These are phyloP conservation scores for Colletotrichum spaethianum DNA, from an alignment of 2,329 filamentous ascomycete genomes.

Conservation along the genomic window DNA sequence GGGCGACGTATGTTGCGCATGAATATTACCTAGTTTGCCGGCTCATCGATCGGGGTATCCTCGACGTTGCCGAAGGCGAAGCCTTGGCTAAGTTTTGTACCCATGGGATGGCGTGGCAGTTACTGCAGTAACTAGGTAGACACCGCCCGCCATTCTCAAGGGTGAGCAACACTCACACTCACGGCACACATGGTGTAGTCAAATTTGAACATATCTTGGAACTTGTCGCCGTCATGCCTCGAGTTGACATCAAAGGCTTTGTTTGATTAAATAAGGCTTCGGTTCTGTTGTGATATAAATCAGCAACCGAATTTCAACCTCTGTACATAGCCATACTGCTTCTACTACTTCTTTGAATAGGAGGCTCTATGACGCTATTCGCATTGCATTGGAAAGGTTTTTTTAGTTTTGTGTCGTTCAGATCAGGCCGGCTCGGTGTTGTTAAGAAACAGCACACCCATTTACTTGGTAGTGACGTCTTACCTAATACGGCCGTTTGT, in stretches of 20 bases:
- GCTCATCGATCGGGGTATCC: background rate
- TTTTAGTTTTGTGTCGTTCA: background rate
- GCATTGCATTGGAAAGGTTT: background rate
- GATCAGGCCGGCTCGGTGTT: background rate
- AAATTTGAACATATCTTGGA: background rate
- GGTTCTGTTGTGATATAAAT: background rate
- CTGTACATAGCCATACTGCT: too few species aligned
- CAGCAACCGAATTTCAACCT: background rate
- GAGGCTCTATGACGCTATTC: background rate
- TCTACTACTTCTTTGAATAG: background rate
- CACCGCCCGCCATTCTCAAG: background rate
- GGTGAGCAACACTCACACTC: background rate
- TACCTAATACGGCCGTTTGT: constrained; percentile 2
- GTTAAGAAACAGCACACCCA: background rate
- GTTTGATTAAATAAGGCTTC: background rate
- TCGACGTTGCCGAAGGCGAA: background rate
- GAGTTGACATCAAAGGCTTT: background rate
- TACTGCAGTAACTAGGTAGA: background rate
- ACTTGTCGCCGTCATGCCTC: background rate
- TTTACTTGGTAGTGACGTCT: background rate
- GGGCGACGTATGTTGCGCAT: background rate
- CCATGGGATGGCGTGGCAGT: background rate
- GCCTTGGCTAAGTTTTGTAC: too few species aligned
- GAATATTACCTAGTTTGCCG: too few species aligned
- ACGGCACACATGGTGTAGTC: too few species aligned